phyloP scores from a whole-genome alignment of 2,329 filamentous ascomycete species.

The Metarhizium sp. region DNA sequence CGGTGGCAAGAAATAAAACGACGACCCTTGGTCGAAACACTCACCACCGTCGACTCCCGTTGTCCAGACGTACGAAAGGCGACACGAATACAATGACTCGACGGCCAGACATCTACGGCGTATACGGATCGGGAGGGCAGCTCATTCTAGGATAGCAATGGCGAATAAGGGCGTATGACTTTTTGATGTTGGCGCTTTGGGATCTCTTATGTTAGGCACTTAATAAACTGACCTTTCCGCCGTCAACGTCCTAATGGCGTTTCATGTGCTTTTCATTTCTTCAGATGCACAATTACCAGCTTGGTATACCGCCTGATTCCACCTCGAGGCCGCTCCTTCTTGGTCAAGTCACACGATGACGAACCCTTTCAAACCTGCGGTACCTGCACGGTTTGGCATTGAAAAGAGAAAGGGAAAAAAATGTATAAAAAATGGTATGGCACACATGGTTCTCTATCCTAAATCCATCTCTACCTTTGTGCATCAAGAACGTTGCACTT shows the following conservation, averaged over 20 bases:
- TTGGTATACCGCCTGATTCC: not conserved
- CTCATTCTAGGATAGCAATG: slow-evolving; percentile 14
- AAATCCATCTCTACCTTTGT: not conserved
- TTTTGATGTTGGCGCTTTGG: slow-evolving; percentile 3
- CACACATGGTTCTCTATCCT: not conserved
- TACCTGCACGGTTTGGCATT: not conserved
- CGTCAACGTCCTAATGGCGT: not conserved
- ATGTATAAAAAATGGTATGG: not conserved
- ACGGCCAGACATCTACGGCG: not conserved
- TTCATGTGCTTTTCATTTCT: slow-evolving; percentile 6
- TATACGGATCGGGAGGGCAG: not conserved
- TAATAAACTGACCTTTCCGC: not conserved
- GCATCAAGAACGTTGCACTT: slow-evolving; percentile 1
- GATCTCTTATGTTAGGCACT: not conserved
- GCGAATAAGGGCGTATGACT: slow-evolving; percentile 18
- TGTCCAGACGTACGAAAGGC: not conserved
- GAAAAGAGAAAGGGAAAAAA: not conserved
- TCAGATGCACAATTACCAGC: not conserved
- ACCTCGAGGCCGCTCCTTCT: not conserved
- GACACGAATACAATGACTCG: not conserved
- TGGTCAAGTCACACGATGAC: not conserved
- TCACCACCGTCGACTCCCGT: not conserved
- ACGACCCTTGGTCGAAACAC: not conserved
- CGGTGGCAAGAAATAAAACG: slow-evolving; percentile 19
- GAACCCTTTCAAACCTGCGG: not conserved